Evolutionary conservation across 164 flowering plant genomes (phyloP), one percentile per base, ranked within the genome.

Genomic region (Nelumbo lutea): DNA sequence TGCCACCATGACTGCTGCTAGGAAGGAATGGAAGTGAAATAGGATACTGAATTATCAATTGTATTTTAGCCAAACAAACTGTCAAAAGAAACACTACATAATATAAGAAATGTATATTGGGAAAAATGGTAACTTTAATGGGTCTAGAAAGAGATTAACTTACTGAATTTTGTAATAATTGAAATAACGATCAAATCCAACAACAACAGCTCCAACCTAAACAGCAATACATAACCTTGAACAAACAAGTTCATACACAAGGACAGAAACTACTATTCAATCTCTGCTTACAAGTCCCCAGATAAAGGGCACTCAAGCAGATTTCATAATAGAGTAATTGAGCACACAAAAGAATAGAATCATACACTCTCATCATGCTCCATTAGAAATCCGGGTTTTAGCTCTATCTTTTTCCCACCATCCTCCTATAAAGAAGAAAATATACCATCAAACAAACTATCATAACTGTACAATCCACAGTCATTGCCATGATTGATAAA

Each of bases 131-230:
- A 38, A 52, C 38, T 1, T 41, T 9, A 40, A 9, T 41, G 38
- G 4, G 47, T 5, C 4, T 13, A 7, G 46, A 38, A 48, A 70
- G 42, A 39, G 9, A 10, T 27, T 64, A 71, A 83, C 97, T 88
- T 82, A 95, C 99, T 92, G 98, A 69, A 93, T 65, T 80, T 95
- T 95, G 83, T 88, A 90, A 84, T 95, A 95, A 81, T 95, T 95
- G 79, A 92, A 87, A 75, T 90, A 87, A 44, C 97, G 97, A 79
- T 95, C 99, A 80, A 95, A 92, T 74, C 99, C 98, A 63, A 95
- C 98, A 40, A 95, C 97, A 76, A 95, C 99, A 75, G 99, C 99
- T 42, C 99, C 99, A 67, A 95, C 96, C 98, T 95, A 80, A 38
- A 78, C 6, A 59, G 70, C 48, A 67, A 73, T 14, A 44, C 61